Evolutionary conservation across 352 stramenopile genomes (phyloP).

Genomic region (Phytophthora tubulina): DNA sequence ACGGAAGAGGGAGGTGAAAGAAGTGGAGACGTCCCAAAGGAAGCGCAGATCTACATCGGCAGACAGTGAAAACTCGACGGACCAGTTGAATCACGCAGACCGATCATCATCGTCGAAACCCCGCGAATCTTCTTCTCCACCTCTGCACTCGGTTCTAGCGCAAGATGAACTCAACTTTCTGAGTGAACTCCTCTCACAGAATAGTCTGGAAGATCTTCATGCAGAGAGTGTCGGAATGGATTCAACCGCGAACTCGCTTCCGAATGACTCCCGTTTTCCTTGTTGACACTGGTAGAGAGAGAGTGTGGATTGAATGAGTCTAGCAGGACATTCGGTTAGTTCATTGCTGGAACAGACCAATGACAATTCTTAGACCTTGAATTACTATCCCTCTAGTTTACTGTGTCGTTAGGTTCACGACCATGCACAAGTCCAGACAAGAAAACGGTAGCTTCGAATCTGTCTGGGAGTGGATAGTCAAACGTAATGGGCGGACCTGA

Average conservation of each 20-base stretch:
- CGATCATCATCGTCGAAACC: background rate
- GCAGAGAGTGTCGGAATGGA: background rate
- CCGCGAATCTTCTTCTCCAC: constrained; percentile 10
- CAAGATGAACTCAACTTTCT: constrained; percentile 39
- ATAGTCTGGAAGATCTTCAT: constrained; percentile 32
- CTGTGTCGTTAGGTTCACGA: too few species aligned
- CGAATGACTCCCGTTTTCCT: background rate
- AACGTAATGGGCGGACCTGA: too few species aligned
- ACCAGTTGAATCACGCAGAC: background rate
- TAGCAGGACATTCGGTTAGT: too few species aligned
- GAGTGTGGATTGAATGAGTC: too few species aligned
- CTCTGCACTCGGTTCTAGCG: constrained; percentile 32
- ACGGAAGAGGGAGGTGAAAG: constrained; percentile 33
- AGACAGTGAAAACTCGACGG: background rate
- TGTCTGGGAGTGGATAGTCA: too few species aligned
- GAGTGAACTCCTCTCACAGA: constrained; percentile 32
- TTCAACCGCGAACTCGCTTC: background rate
- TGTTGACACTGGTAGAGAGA: constrained; percentile 5
- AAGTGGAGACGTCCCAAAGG: background rate
- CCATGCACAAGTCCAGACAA: too few species aligned
- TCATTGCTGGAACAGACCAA: too few species aligned
- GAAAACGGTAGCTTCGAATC: too few species aligned
- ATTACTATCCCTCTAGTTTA: too few species aligned
- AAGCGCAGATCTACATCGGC: constrained; percentile 13
- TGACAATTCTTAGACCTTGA: too few species aligned